Evolutionary conservation across 1,284 basidiomycete species (phyloP).

Genomic region (Mycosarcoma maydis): DNA sequence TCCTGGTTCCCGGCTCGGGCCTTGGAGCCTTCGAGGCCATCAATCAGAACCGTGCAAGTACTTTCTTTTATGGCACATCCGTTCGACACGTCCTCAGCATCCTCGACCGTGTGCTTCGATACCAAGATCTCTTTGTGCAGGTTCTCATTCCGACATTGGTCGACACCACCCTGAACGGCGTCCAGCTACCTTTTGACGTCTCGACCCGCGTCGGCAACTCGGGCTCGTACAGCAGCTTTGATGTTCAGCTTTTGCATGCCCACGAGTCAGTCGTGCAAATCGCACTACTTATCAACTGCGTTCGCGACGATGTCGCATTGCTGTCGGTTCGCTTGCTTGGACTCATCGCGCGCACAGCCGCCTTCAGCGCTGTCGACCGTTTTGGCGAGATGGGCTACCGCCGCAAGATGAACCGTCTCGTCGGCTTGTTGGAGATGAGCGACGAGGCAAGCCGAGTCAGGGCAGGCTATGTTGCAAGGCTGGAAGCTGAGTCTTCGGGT

Average conservation of each 20-base stretch:
- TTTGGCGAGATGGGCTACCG: slow-evolving; percentile 69
- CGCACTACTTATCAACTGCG: slow-evolving; percentile 81
- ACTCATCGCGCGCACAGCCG: slow-evolving; percentile 72
- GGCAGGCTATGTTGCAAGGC: slow-evolving; percentile 78
- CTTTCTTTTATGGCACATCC: slow-evolving; percentile 75
- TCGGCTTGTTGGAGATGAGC: slow-evolving; percentile 82
- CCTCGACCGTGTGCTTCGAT: slow-evolving; percentile 80
- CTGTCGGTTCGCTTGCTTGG: slow-evolving; percentile 82
- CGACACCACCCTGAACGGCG: slow-evolving; percentile 68
- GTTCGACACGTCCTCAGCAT: slow-evolving; percentile 85
- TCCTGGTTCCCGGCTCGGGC: slow-evolving; percentile 70
- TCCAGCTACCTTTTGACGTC: slow-evolving; percentile 43
- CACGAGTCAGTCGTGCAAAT: slow-evolving; percentile 81
- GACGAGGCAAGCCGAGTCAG: slow-evolving; percentile 86
- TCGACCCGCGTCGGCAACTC: slow-evolving; percentile 47
- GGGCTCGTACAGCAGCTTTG: slow-evolving; percentile 79
- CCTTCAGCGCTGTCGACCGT: slow-evolving; percentile 71
- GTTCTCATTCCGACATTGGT: slow-evolving; percentile 82
- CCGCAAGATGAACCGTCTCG: slow-evolving; percentile 72
- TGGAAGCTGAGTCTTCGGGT: slow-evolving; percentile 70
- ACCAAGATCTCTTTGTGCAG: slow-evolving; percentile 89
- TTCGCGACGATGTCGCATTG: slow-evolving; percentile 78
- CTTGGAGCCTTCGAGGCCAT: slow-evolving; percentile 68
- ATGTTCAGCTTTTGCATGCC: slow-evolving; percentile 74
- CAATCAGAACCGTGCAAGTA: slow-evolving; percentile 77